Percentiles rank a stretch among this genome's conserved stretches.
Conservation (phyloP, 1,139 yeast genomes). For the Suhomyces chickasaworum region DNA sequence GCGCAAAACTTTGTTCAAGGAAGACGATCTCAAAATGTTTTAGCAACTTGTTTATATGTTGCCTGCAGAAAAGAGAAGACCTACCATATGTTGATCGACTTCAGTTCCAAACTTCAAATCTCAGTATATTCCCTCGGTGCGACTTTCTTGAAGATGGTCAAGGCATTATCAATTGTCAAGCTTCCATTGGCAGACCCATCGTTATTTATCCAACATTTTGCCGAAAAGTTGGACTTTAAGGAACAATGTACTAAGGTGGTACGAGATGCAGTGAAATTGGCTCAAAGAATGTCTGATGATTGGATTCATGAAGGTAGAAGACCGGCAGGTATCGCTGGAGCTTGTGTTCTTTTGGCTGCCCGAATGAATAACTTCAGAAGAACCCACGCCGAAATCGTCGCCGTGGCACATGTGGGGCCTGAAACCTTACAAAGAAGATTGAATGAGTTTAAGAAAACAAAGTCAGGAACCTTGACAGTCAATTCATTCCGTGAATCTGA, state of each 20-base stretch:
- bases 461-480: constrained; percentile 73
- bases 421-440: constrained; percentile 88
- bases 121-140: constrained; percentile 95
- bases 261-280: constrained; percentile 81
- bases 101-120: constrained; percentile 84
- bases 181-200: constrained; percentile 94
- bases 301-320: constrained; percentile 97
- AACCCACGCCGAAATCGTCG: constrained; percentile 91
- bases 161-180: constrained; percentile 69
- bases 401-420: constrained; percentile 93
- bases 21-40: constrained; percentile 88
- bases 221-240: constrained; percentile 80
- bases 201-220: constrained; percentile 89
- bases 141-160: constrained; percentile 88
- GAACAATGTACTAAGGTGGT: constrained; percentile 72
- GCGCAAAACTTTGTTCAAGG: constrained; percentile 93
- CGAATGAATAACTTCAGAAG: constrained; percentile 94
- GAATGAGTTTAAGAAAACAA: constrained; percentile 81
- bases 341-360: constrained; percentile 88
- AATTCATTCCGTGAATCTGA: constrained; percentile 61
- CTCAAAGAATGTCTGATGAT: constrained; percentile 88
- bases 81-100: constrained; percentile 94
- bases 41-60: constrained; percentile 90
- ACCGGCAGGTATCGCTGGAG: constrained; percentile 99
- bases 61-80: constrained; percentile 92